Base-by-base conservation (phyloP, 1,139 yeast genomes). In the Scheffersomyces insectosa region DNA sequence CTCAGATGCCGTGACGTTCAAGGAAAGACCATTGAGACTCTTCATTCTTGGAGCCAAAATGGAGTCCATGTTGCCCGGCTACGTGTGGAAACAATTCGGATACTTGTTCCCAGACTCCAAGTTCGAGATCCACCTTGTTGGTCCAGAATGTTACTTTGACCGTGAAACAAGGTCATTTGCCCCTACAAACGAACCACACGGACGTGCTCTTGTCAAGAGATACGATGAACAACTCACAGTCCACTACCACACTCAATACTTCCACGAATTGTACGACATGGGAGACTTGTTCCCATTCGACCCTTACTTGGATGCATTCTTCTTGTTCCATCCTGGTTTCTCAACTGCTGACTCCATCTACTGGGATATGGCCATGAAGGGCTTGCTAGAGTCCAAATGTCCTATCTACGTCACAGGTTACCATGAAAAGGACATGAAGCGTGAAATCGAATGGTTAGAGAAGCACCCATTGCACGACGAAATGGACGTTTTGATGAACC, bases 251-350 rank as follows among this genome's bases (percentile, higher is more conserved):
- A 88, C 98, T 2, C 86, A 87, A 58, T 91, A 85, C 65, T 93
- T 93, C 81, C 90, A 90, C 60, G 93, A 87, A 40, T 75, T 87
- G 46, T 96, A 93, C 65, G 89, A 89, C 55, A 85, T 88, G 45
- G 95, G 93, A 55, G 97, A 91, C 66, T 85, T 93, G 62, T 89
- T 90, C 83, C 99, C 99, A 12, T 93, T 91, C 63, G 99, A 93
- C 65, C 99, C 99, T 34, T 93, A 91, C 65, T 78, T 88, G 63
- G 99, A 93, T 63, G 81, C 83, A 27, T 93, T 93, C 69, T 90
- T 89, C 76, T 72, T 88, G 42, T 93, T 91, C 85, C 98, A 93
- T 64, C 98, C 99, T 2, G 97, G 97, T 36, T 80, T 90, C 63
- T 85, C 89, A 25, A 87, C 95, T 14, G 88, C 89, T 10, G 96